phyloP scores from a whole-genome alignment of 345 rosid genomes.

The Corymbia maculata region DNA sequence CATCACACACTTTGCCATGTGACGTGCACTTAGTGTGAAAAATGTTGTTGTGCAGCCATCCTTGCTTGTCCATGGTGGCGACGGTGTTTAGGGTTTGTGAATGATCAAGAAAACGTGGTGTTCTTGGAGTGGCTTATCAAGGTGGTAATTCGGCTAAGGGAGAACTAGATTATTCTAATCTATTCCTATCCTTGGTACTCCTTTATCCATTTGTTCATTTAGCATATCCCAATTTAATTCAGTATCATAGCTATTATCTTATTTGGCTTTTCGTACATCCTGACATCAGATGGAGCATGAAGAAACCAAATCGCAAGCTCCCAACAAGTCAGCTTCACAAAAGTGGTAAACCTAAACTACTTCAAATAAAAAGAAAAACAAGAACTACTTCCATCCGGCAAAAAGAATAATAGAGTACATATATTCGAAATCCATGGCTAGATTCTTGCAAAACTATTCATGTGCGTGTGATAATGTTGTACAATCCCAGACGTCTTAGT shows the following conservation, averaged over 20 bases:
- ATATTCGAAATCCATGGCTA: not conserved
- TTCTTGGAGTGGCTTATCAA: not conserved
- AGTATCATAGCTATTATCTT: not conserved
- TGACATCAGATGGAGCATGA: not conserved
- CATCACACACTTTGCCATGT: not conserved
- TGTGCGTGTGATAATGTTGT: not conserved
- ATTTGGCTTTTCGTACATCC: not conserved
- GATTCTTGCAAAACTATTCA: not conserved
- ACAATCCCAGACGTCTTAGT: not conserved
- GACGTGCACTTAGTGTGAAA: not conserved
- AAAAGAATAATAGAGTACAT: too few relatives aligned
- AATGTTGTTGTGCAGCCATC: not conserved
- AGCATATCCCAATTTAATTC: not conserved
- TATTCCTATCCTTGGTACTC: not conserved
- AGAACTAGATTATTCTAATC: not conserved
- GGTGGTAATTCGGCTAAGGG: too few relatives aligned
- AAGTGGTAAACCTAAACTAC: not conserved
- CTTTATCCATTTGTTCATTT: not conserved
- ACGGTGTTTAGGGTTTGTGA: too few relatives aligned
- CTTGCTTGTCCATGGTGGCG: too few relatives aligned
- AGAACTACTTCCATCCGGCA: not conserved
- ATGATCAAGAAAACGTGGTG: too few relatives aligned
- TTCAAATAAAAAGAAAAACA: not conserved
- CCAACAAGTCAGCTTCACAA: not conserved
- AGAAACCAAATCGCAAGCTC: not conserved